Conservation (phyloP, 345 rosid genomes). For the Arabis hirsuta region DNA sequence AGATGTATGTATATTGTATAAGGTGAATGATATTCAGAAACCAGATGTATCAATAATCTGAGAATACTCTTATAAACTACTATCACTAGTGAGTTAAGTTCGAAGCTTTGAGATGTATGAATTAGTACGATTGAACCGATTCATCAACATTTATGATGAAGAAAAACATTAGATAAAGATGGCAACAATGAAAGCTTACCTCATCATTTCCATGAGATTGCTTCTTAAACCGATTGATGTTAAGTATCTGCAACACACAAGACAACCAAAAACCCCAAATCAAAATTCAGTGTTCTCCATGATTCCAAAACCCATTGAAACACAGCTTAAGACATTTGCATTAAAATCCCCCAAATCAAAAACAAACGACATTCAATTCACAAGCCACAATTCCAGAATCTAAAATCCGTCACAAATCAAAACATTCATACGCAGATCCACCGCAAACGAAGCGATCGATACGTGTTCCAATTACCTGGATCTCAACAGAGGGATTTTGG, state of each 20-base stretch:
- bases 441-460: background rate
- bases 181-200: constrained; percentile 46
- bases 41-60: constrained; percentile 1
- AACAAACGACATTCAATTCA: background rate
- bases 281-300: background rate
- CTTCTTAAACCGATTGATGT: constrained; percentile 88
- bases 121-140: background rate
- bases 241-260: constrained; percentile 67
- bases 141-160: constrained; percentile 14
- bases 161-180: background rate
- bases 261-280: constrained; percentile 17
- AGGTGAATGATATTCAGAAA: background rate
- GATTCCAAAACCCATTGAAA: background rate
- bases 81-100: background rate
- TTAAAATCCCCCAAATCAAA: background rate
- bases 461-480: constrained; percentile 58
- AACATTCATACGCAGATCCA: constrained; percentile 24
- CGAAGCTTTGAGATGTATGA: no score
- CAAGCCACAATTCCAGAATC: constrained; percentile 26
- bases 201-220: constrained; percentile 90
- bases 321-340: constrained; percentile 1
- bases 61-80: constrained; percentile 2
- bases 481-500: constrained; percentile 78
- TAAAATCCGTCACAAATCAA: constrained; percentile 21
- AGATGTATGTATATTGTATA: background rate